These are phyloP conservation scores for Lactarius vividus DNA, from an alignment of 768 basidiomycete genomes.

Conservation along the genomic window DNA sequence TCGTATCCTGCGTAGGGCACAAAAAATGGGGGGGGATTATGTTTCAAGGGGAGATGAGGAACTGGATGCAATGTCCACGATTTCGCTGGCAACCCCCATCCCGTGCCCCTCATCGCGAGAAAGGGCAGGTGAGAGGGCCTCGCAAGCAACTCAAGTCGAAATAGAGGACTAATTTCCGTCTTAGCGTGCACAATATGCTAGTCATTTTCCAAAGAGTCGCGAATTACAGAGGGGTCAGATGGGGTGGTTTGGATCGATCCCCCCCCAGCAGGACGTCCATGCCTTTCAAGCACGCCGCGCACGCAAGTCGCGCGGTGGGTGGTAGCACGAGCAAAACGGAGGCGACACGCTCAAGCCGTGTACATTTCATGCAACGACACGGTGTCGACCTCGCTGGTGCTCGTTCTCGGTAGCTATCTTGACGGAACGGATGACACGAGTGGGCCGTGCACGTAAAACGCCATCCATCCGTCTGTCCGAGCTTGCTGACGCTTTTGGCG, in stretches of 20 bases:
- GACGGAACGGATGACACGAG: background rate
- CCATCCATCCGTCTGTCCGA: background rate
- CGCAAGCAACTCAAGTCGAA: background rate
- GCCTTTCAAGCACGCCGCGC: background rate
- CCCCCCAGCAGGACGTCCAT: background rate
- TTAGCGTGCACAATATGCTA: background rate
- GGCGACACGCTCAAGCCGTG: background rate
- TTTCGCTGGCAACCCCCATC: background rate
- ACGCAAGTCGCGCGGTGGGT: background rate
- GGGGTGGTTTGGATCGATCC: background rate
- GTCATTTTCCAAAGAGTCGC: background rate
- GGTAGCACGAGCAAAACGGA: background rate
- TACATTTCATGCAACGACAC: conserved; percentile 7
- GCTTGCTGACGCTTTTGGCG: background rate
- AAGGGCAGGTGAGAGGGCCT: background rate
- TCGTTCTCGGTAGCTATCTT: background rate
- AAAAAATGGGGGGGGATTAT: background rate
- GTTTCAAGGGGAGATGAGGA: background rate
- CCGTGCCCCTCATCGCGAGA: background rate
- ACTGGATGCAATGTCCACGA: background rate
- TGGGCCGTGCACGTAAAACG: background rate
- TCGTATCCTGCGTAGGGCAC: background rate
- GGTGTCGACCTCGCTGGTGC: background rate
- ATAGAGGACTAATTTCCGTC: background rate
- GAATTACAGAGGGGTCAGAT: background rate